phyloP scores from a whole-genome alignment of 768 basidiomycete genomes.

The Naematelia encephala region DNA sequence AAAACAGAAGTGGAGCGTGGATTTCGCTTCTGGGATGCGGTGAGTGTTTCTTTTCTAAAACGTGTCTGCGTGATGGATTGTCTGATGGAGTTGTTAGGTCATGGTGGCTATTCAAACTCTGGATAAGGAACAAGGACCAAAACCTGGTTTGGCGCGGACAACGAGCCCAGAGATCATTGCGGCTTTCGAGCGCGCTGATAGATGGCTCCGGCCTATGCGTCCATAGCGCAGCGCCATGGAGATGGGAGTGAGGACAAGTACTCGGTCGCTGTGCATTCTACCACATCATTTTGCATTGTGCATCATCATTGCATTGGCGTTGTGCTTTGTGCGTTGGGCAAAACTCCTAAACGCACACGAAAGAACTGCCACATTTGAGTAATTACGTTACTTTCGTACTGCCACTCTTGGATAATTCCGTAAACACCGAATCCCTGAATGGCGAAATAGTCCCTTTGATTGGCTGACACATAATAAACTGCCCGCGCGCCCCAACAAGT shows the following conservation, averaged over 20 bases:
- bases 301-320: background rate
- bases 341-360: too few relatives aligned
- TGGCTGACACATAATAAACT: too few relatives aligned
- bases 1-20: slow-evolving; percentile 88
- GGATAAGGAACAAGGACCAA: slow-evolving; percentile 56
- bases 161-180: slow-evolving; percentile 83
- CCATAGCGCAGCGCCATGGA: slow-evolving; percentile 20
- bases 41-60: slow-evolving; percentile 62
- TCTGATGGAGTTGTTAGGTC: too few relatives aligned
- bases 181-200: slow-evolving; percentile 93
- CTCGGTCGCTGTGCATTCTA: background rate
- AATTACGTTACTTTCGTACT: too few relatives aligned
- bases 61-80: too few relatives aligned
- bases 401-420: too few relatives aligned
- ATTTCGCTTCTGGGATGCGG: slow-evolving; percentile 98
- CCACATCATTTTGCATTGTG: background rate
- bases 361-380: background rate
- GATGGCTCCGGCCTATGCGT: slow-evolving; percentile 72
- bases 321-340: background rate
- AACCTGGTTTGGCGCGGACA: slow-evolving; percentile 56
- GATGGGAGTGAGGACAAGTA: background rate
- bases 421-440: too few relatives aligned
- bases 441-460: too few relatives aligned
- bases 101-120: slow-evolving; percentile 84
- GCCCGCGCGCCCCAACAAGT: too few relatives aligned